Percentiles rank a stretch among this genome's conserved stretches.
Conservation (phyloP, 176 grass and related monocot species). For the Bolboschoenus planiculmis region DNA sequence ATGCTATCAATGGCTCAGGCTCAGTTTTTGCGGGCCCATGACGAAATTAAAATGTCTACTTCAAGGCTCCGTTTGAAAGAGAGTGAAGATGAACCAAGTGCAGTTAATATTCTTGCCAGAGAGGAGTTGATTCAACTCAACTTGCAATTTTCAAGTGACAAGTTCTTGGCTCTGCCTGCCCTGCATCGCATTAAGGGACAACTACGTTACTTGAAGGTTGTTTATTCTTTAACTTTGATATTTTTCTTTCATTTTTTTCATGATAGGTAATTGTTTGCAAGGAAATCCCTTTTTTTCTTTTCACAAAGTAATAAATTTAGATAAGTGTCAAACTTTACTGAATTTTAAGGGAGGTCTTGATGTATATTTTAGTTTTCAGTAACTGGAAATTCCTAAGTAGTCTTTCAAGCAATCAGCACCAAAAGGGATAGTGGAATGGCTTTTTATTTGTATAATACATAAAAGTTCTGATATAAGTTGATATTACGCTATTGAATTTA, state of each 20-base stretch:
- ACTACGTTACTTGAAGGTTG: constrained; percentile 77
- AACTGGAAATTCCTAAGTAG: neutral
- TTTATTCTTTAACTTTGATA: neutral
- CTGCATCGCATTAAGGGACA: constrained; percentile 83
- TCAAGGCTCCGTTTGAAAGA: constrained; percentile 67
- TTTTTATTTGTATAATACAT: neutral
- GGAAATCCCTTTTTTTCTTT: neutral
- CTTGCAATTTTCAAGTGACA: constrained; percentile 81
- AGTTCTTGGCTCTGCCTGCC: constrained; percentile 57
- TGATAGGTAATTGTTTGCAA: neutral
- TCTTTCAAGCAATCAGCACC: neutral
- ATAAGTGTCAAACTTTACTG: neutral
- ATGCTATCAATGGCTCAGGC: constrained; percentile 68
- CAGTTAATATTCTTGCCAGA: constrained; percentile 63
- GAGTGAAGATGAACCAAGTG: constrained; percentile 51
- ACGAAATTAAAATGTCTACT: constrained; percentile 95
- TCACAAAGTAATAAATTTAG: neutral
- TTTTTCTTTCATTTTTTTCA: neutral
- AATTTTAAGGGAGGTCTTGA: neutral
- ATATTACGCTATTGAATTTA: neutral
- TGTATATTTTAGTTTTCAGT: neutral
- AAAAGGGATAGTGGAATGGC: neutral
- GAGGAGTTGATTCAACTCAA: constrained; percentile 69
- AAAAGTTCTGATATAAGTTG: neutral
- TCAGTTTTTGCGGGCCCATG: constrained; percentile 72